Evolutionary conservation across 2,329 filamentous ascomycete species (phyloP).

Genomic region (Camillea tinctor): DNA sequence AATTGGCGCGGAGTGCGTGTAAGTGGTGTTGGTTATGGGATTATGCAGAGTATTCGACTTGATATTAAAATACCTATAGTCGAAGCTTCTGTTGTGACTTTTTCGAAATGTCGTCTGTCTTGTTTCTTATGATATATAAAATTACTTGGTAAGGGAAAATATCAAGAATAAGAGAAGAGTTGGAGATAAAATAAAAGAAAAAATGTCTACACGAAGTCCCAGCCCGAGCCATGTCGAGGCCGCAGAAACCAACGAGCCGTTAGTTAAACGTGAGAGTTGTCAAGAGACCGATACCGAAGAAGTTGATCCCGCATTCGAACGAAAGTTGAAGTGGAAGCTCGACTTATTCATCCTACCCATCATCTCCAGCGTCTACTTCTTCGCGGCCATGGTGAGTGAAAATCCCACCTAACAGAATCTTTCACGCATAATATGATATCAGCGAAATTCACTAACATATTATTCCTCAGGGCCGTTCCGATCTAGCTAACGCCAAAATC

Average conservation of each 20-base stretch:
- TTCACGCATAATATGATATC: background rate
- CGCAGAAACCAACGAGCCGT: slow-evolving; percentile 11
- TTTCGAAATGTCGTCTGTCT: background rate
- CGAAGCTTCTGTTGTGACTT: background rate
- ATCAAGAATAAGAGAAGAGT: no score
- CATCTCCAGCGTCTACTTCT: slow-evolving; percentile 23
- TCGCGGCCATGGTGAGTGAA: slow-evolving; percentile 22
- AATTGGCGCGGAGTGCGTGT: background rate
- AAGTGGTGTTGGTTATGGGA: background rate
- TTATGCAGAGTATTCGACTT: no score
- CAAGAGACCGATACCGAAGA: slow-evolving; percentile 5
- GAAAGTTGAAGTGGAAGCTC: slow-evolving; percentile 23
- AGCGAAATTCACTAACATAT: slow-evolving; percentile 6
- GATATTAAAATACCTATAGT: no score
- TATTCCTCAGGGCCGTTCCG: slow-evolving; percentile 23
- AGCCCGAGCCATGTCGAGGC: background rate
- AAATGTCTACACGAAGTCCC: background rate
- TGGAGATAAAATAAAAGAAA: background rate
- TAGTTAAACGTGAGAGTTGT: slow-evolving; percentile 1
- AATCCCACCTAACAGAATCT: background rate
- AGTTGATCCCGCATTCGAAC: slow-evolving; percentile 16
- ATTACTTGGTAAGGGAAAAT: no score
- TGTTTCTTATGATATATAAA: no score
- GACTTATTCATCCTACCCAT: slow-evolving; percentile 25
- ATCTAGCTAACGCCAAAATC: slow-evolving; percentile 26